A percentile compares a stretch with the other conserved stretches of the same genome.
phyloP scores from a whole-genome alignment of 1,284 basidiomycete species.

The Heterobasidion occidentale region DNA sequence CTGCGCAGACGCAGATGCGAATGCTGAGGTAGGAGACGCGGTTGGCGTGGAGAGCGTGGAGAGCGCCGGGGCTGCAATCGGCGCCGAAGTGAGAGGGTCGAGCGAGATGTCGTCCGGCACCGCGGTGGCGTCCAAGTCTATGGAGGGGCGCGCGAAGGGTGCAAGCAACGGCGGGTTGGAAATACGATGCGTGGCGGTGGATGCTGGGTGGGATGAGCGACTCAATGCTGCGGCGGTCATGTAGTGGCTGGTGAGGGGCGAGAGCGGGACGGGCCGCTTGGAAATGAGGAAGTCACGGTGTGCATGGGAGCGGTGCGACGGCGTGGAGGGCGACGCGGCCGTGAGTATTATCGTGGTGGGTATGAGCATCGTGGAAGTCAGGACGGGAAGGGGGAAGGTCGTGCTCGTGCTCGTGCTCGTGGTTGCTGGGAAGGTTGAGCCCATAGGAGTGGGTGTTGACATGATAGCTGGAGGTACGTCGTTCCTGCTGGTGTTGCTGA shows the following conservation, averaged over 20 bases:
- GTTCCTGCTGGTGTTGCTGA: no score
- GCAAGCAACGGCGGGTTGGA: no score
- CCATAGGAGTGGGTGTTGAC: no score
- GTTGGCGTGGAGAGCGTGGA: neutral
- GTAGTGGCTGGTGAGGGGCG: constrained; percentile 51
- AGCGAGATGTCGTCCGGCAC: neutral
- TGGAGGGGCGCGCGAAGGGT: neutral
- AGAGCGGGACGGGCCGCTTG: constrained; percentile 58
- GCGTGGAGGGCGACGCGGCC: neutral
- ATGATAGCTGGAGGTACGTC: constrained; percentile 10
- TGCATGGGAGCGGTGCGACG: constrained; percentile 4
- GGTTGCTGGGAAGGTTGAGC: no score
- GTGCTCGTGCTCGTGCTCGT: no score
- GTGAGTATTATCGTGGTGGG: neutral
- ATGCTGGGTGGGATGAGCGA: constrained; percentile 7
- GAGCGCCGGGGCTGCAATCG: no score
- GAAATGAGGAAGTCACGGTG: constrained; percentile 36
- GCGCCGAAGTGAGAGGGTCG: no score
- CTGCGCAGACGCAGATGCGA: constrained; percentile 1
- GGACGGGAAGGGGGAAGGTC: no score
- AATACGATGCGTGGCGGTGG: no score
- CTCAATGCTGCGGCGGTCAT: constrained; percentile 34
- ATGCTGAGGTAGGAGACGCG: constrained; percentile 1
- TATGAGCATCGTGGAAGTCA: constrained; percentile 11
- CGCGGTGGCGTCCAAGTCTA: constrained; percentile 1